These are phyloP conservation scores for Aureobasidium lini DNA, from an alignment of 2,329 filamentous ascomycete species.

Conservation along the genomic window DNA sequence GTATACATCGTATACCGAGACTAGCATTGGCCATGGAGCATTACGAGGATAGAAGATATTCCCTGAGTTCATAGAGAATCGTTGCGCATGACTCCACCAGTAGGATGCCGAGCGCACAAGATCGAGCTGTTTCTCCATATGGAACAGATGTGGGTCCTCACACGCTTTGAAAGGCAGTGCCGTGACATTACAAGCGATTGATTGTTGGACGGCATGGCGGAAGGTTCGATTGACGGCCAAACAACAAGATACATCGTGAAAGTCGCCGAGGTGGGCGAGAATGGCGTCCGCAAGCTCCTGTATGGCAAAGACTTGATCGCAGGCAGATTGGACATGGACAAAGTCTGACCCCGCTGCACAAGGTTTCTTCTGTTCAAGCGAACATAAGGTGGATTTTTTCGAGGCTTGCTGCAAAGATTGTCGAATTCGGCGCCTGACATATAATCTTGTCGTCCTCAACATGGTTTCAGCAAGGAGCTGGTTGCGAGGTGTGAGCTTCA, in stretches of 20 bases:
- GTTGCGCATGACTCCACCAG: background rate
- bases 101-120: background rate
- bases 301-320: background rate
- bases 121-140: constrained; percentile 2
- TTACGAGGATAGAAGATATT: background rate
- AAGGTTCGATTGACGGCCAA: background rate
- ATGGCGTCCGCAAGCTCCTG: constrained; percentile 4
- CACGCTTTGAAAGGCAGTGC: background rate
- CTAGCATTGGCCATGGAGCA: background rate
- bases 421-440: background rate
- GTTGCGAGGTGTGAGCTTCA: background rate
- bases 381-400: background rate
- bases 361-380: background rate
- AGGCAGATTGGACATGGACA: background rate
- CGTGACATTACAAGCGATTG: background rate
- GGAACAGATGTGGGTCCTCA: background rate
- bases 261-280: background rate
- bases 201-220: background rate
- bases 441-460: background rate
- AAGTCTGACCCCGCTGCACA: background rate
- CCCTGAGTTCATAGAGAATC: background rate
- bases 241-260: background rate
- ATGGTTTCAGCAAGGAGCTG: background rate
- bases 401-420: background rate
- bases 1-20: background rate